Conservation (phyloP, 148 eudicot species). For the Fagopyrum tataricum region DNA sequence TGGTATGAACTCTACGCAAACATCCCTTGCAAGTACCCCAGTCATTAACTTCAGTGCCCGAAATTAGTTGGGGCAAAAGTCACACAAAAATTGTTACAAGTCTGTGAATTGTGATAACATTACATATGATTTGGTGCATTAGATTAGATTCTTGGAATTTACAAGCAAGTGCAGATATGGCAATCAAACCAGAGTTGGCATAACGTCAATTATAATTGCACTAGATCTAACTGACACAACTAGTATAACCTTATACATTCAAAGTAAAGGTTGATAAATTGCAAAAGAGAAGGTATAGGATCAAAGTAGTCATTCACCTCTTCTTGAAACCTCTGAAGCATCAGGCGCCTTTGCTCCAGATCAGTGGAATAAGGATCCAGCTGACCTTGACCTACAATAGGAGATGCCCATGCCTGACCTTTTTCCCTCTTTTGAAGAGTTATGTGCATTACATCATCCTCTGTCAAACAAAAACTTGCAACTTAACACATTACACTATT, state of each 20-base stretch:
- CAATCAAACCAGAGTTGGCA: background rate
- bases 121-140: background rate
- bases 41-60: too few species aligned
- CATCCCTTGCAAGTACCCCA: too few species aligned
- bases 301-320: slow-evolving; percentile 58
- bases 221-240: background rate
- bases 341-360: slow-evolving; percentile 85
- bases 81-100: background rate
- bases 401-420: slow-evolving; percentile 90
- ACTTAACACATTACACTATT: background rate
- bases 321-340: slow-evolving; percentile 96
- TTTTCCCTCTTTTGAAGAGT: slow-evolving; percentile 95
- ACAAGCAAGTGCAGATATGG: background rate
- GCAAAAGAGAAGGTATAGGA: background rate
- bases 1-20: too few species aligned
- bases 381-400: slow-evolving; percentile 78
- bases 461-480: slow-evolving; percentile 27
- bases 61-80: too few species aligned
- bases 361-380: slow-evolving; percentile 78
- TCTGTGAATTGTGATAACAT: background rate
- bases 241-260: background rate
- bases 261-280: background rate
- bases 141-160: background rate
- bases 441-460: slow-evolving; percentile 85
- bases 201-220: background rate